These are phyloP conservation scores for Pachysandra terminalis DNA, from an alignment of 164 flowering plant species.

Conservation along the genomic window DNA sequence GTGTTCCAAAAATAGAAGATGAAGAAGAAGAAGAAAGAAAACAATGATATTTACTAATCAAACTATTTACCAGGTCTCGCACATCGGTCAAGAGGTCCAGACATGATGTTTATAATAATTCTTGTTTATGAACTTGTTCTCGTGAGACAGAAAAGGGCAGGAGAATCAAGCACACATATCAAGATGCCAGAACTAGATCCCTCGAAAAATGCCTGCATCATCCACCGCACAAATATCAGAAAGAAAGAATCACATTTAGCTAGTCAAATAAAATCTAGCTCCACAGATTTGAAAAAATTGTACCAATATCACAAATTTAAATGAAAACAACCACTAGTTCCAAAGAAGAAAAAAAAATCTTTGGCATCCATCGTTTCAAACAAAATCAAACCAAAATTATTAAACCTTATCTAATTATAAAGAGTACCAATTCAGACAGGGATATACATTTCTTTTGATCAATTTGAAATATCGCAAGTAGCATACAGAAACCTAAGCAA, in stretches of 20 bases:
- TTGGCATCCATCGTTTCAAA: no score
- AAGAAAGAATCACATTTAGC: background rate
- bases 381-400: no score
- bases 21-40: background rate
- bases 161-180: constrained; percentile 18
- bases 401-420: no score
- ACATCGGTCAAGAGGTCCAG: constrained; percentile 47
- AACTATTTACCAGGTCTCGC: constrained; percentile 26
- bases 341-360: no score
- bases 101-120: constrained; percentile 42
- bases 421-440: no score
- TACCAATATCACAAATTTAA: background rate
- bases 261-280: background rate
- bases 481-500: no score
- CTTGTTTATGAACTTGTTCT: constrained; percentile 18
- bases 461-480: no score
- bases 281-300: background rate
- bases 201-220: constrained; percentile 16
- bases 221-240: background rate
- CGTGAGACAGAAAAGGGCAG: constrained; percentile 14
- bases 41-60: constrained; percentile 15
- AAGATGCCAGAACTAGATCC: constrained; percentile 12
- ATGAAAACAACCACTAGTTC: background rate
- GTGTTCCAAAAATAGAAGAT: background rate
- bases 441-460: no score